Base-by-base conservation (phyloP, 2,329 filamentous ascomycete species). In the Fusarium brachygibbosum region DNA sequence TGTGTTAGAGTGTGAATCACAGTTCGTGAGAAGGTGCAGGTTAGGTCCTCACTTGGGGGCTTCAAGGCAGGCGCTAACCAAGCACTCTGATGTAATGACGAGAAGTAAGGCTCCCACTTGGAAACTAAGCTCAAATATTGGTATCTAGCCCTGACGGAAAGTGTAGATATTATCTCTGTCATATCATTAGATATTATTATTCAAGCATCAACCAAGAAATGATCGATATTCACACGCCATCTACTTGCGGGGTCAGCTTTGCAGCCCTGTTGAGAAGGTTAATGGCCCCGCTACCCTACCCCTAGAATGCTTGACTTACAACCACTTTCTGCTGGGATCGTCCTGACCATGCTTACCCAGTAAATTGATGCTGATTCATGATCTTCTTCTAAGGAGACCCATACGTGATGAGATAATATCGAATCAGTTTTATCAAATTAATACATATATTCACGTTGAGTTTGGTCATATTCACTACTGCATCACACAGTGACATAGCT, bases 281-380 rank as follows among this genome's bases (percentile, higher is more conserved):
- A 29, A 52, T 31, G 40, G 40, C 59, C 59, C 59, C 48, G 35
- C 48, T 41, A 37, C 62, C 60, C 48, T 41, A 37, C 62, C 60
- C 60, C 62, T 65, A 41, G 42, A 54, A 53, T 28, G 41, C 11
- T 53, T 25, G 13, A 58, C 61, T 60, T 65, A 65, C 41, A 65
- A 46, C 40, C 35, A 31, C 51, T 66, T 37, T 14, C 19, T 51
- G 6, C 35, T n/a, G 34, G 21, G 23, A 34, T 48, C 31, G 14
- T n/a, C 19, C 37, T 31, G 40, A 42, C 11, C 31, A 45, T 34
- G 41, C n/a, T 32, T 21, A 42, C 29, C 14, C 29, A 37, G 23
- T 34, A 7, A 14, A 38, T 19, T 28, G 35, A 49, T 8, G 38
- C 42, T 31, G 31, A 17, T 51, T 51, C n/a, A 51, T 40, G 34